Evolutionary conservation across 257 asterid genomes (phyloP).

Genomic region (Solanum lycopersicoides): DNA sequence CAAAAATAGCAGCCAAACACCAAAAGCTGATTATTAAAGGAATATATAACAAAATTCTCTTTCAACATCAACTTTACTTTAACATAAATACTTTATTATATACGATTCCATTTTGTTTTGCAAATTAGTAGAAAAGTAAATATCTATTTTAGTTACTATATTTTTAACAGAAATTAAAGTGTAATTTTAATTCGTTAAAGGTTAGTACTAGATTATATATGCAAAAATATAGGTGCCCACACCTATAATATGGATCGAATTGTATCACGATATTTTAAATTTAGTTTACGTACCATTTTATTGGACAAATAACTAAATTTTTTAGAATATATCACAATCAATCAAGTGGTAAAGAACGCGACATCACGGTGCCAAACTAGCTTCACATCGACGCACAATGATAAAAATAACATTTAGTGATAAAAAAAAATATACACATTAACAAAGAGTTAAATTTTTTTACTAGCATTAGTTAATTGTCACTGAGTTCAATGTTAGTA

Average conservation of each 20-base stretch:
- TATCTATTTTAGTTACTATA: neutral
- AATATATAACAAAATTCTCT: neutral
- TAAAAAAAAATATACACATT: too few relatives aligned
- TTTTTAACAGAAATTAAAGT: neutral
- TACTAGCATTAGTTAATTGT: too few relatives aligned
- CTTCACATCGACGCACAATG: neutral
- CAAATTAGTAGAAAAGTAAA: neutral
- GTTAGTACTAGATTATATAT: neutral
- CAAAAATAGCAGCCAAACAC: neutral
- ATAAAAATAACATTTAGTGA: accelerated
- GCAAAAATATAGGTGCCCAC: neutral
- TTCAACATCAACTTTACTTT: neutral
- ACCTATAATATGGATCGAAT: too few relatives aligned
- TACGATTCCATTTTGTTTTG: neutral
- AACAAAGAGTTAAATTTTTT: accelerated
- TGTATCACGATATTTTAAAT: too few relatives aligned
- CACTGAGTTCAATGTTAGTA: accelerated
- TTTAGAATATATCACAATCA: too few relatives aligned
- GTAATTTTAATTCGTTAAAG: neutral
- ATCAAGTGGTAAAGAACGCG: neutral
- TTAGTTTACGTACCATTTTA: neutral
- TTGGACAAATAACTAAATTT: accelerated
- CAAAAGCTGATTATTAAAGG: neutral
- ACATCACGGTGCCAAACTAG: neutral
- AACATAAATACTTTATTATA: neutral